Conservation (phyloP, 2,329 filamentous ascomycete genomes). For the Fusarium equiseti region DNA sequence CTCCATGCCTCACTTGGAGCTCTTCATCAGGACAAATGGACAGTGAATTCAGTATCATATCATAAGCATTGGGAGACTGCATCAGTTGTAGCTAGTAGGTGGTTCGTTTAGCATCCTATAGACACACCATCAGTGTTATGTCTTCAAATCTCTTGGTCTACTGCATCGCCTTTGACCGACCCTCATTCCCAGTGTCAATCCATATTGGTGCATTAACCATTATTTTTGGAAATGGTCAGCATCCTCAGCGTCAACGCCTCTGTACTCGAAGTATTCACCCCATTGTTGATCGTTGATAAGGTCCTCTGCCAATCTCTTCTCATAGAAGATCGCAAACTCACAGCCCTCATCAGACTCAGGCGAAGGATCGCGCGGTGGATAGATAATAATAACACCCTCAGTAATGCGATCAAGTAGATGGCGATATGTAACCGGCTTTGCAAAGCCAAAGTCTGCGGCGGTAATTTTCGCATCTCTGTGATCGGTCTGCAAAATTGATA, state of each 20-base stretch:
- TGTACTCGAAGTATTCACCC: constrained; percentile 54
- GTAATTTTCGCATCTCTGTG: constrained; percentile 51
- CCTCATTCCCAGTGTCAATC: neutral
- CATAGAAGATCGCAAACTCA: constrained; percentile 52
- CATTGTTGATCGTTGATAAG: constrained; percentile 53
- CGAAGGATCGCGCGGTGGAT: constrained; percentile 46
- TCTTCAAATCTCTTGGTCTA: neutral
- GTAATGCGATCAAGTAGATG: constrained; percentile 50
- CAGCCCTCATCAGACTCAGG: constrained; percentile 52
- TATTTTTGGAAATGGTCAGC: neutral
- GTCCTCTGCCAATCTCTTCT: constrained; percentile 49
- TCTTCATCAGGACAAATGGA: accelerated
- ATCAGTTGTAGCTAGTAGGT: neutral
- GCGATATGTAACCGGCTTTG: constrained; percentile 49
- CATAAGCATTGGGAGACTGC: accelerated
- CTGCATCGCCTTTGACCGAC: neutral
- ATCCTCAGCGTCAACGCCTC: constrained; percentile 50
- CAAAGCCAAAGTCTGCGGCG: constrained; percentile 54
- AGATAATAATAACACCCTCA: constrained; percentile 47
- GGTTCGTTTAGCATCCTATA: neutral
- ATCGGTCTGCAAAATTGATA: constrained; percentile 53
- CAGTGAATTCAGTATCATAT: neutral
- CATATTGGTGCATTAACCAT: accelerated
- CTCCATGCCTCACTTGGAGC: too few species aligned
- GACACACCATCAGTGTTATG: neutral